Evolutionary conservation across 2,329 filamentous ascomycete genomes (phyloP).

Genomic region (Cyclaneusma minus): DNA sequence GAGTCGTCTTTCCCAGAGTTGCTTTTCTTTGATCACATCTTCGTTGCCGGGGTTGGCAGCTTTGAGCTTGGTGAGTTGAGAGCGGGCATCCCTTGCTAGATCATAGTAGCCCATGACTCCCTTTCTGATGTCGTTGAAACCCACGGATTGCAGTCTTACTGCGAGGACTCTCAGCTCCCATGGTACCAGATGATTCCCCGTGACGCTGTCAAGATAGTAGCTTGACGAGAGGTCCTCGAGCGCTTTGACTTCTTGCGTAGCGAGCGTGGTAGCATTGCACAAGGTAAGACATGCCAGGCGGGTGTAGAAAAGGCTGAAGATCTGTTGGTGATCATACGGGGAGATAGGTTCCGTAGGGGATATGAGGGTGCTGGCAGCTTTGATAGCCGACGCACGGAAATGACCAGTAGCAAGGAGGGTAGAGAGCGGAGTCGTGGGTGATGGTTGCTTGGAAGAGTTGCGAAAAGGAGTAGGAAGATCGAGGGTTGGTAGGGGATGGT

Average conservation of each 20-base stretch:
- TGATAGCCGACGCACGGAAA: slow-evolving; percentile 65
- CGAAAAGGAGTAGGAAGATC: slow-evolving; percentile 51
- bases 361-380: slow-evolving; percentile 46
- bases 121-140: slow-evolving; percentile 69
- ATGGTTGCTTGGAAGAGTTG: slow-evolving; percentile 47
- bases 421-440: slow-evolving; percentile 46
- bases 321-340: slow-evolving; percentile 41
- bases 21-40: slow-evolving; percentile 35
- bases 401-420: slow-evolving; percentile 56
- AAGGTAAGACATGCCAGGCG: slow-evolving; percentile 71
- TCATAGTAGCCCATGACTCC: slow-evolving; percentile 87
- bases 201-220: slow-evolving; percentile 37
- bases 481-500: slow-evolving; percentile 60
- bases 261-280: slow-evolving; percentile 55
- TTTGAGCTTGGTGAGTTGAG: slow-evolving; percentile 34
- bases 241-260: slow-evolving; percentile 49
- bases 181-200: slow-evolving; percentile 53
- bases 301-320: slow-evolving; percentile 68
- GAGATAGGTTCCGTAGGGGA: slow-evolving; percentile 27
- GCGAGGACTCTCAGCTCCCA: slow-evolving; percentile 77
- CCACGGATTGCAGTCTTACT: slow-evolving; percentile 71
- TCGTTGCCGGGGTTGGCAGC: slow-evolving; percentile 9
- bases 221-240: slow-evolving; percentile 44
- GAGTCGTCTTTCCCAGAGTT: slow-evolving; percentile 57
- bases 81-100: slow-evolving; percentile 62